A percentile compares a stretch with the other conserved stretches of the same genome.
Evolutionary conservation across 1,284 basidiomycete genomes (phyloP).

Genomic region (Puccinia triticina): DNA sequence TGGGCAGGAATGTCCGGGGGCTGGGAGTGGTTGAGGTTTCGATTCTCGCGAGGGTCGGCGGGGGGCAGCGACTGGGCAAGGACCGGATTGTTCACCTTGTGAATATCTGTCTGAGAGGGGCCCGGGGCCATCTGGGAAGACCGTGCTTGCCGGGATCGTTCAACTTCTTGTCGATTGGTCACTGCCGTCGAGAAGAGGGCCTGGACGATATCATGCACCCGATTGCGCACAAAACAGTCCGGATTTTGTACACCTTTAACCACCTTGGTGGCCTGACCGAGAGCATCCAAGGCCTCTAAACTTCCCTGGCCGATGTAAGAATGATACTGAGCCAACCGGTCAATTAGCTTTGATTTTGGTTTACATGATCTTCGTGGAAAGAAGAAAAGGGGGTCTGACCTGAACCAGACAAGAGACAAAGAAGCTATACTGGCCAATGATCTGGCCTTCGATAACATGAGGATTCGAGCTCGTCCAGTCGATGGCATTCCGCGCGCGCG

Average conservation of each 20-base stretch:
- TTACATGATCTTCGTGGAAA: not conserved
- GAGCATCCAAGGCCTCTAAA: conserved; percentile 70
- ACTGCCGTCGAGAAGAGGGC: conserved; percentile 21
- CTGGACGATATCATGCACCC: conserved; percentile 23
- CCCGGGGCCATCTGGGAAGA: not conserved
- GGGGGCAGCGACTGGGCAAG: not conserved
- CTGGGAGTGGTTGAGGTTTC: not conserved
- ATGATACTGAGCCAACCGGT: conserved; percentile 66
- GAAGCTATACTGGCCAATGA: conserved; percentile 82
- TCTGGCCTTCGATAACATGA: conserved; percentile 78
- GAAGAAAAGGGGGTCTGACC: conserved; percentile 54
- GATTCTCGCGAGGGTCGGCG: not conserved
- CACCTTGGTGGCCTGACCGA: conserved; percentile 78
- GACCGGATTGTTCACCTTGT: not conserved
- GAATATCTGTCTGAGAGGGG: not conserved
- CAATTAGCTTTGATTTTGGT: not conserved
- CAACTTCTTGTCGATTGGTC: conserved; percentile 12
- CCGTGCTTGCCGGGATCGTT: not conserved
- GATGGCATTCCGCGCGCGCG: conserved; percentile 75
- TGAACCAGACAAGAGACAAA: conserved; percentile 87
- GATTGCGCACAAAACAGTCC: conserved; percentile 14
- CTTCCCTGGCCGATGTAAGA: conserved; percentile 85
- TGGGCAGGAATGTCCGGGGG: not conserved
- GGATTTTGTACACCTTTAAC: conserved; percentile 61
- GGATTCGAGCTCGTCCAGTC: conserved; percentile 86